A percentile compares a stretch with the other conserved stretches of the same genome.
These are phyloP conservation scores for Pyricularia grisea DNA, from an alignment of 2,329 filamentous ascomycete genomes.

Conservation along the genomic window DNA sequence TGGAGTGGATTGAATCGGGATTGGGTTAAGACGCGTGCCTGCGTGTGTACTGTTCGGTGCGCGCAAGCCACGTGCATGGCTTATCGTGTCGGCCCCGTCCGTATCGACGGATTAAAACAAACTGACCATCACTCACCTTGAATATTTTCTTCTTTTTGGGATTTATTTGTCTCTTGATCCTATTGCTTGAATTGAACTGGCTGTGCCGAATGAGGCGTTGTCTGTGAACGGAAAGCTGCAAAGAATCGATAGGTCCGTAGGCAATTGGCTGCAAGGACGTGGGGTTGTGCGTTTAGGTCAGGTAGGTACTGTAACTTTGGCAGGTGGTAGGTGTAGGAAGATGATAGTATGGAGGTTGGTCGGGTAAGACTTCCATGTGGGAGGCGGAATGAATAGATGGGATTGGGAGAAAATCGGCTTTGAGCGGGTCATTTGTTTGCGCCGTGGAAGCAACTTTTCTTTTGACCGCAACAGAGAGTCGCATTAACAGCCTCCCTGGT, in stretches of 20 bases:
- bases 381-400: not conserved
- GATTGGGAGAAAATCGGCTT: not conserved
- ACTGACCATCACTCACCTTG: not conserved
- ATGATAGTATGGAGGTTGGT: constrained; percentile 15
- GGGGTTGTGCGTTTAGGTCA: constrained; percentile 28
- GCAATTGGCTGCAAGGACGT: constrained; percentile 19
- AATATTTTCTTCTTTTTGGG: not conserved
- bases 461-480: not conserved
- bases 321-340: constrained; percentile 9
- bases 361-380: constrained; percentile 13
- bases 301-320: constrained; percentile 13
- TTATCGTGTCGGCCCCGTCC: not conserved
- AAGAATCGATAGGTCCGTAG: constrained; percentile 9
- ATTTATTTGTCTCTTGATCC: not conserved
- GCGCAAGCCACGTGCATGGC: not conserved
- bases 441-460: not conserved
- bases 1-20: not conserved
- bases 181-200: not conserved
- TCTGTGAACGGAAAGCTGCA: not conserved
- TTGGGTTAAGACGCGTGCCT: not conserved
- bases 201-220: not conserved
- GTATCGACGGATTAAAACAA: not conserved
- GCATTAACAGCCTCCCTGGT: not conserved
- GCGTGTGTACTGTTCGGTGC: not conserved
- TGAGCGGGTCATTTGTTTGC: not conserved